Percentiles rank a stretch among this genome's conserved stretches.
Evolutionary conservation across 2,329 filamentous ascomycete genomes (phyloP).

Genomic region (Capronia americana): DNA sequence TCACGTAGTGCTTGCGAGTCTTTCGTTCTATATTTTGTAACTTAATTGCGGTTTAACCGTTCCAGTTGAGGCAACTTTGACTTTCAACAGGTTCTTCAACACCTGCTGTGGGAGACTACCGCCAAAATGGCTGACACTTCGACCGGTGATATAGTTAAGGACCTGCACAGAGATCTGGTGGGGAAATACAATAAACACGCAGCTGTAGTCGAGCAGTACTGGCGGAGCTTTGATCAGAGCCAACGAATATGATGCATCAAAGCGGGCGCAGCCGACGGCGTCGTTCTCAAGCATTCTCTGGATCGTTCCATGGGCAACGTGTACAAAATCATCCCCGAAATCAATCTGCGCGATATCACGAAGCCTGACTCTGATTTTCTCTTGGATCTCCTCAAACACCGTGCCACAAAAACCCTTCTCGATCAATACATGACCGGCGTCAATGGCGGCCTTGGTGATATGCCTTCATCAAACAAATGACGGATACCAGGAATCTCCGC

Average conservation of each 20-base stretch:
- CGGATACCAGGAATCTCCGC: constrained; percentile 45
- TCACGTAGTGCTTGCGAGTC: no score
- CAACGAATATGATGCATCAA: constrained; percentile 48
- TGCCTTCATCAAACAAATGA: constrained; percentile 46
- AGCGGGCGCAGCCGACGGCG: constrained; percentile 44
- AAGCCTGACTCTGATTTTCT: constrained; percentile 47
- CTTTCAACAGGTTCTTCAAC: no score
- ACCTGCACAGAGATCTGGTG: constrained; percentile 45
- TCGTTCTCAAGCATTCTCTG: constrained; percentile 46
- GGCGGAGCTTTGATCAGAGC: constrained; percentile 48
- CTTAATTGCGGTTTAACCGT: no score
- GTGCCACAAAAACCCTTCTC: constrained; percentile 45
- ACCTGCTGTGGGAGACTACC: constrained; percentile 1
- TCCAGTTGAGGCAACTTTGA: no score
- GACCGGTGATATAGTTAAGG: constrained; percentile 14
- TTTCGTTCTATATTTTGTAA: no score
- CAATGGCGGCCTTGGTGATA: constrained; percentile 47
- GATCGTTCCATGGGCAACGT: constrained; percentile 49
- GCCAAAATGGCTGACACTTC: neutral
- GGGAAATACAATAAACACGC: constrained; percentile 50
- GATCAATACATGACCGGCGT: constrained; percentile 47
- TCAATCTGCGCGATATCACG: constrained; percentile 53
- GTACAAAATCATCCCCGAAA: constrained; percentile 52
- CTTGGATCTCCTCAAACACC: constrained; percentile 49
- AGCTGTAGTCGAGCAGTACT: constrained; percentile 47